Conservation (phyloP, 129 eudicot genomes). For the Chrysanthemum seticuspe region DNA sequence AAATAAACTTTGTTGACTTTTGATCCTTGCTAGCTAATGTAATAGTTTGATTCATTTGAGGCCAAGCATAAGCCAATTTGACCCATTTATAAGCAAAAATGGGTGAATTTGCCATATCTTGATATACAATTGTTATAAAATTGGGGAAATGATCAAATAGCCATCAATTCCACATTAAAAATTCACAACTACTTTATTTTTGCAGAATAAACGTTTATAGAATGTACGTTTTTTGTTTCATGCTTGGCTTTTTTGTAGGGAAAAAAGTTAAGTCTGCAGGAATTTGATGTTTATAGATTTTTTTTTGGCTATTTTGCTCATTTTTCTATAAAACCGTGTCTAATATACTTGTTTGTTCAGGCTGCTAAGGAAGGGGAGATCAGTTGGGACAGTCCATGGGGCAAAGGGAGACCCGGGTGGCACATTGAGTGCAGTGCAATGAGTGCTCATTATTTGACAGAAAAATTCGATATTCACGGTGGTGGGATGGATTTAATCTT, state of each 20-base stretch:
- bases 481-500: constrained; percentile 92
- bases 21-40: neutral
- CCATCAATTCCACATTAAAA: too few relatives aligned
- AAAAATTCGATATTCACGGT: constrained; percentile 83
- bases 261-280: too few relatives aligned
- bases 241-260: too few relatives aligned
- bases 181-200: too few relatives aligned
- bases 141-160: neutral
- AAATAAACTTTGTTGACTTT: neutral
- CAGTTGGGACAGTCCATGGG: constrained; percentile 99
- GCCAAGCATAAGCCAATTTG: neutral
- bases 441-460: constrained; percentile 76
- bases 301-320: too few relatives aligned
- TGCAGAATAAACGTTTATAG: too few relatives aligned
- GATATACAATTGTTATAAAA: neutral
- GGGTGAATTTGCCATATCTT: neutral
- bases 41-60: neutral
- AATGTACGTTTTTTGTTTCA: too few relatives aligned
- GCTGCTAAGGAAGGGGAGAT: constrained; percentile 94
- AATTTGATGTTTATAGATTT: too few relatives aligned
- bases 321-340: neutral
- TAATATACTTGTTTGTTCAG: constrained; percentile 31
- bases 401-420: constrained; percentile 99
- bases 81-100: neutral
- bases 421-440: constrained; percentile 98